Percentiles rank a stretch among this genome's conserved stretches.
These are phyloP conservation scores for Syzygium syzygioides DNA, from an alignment of 441 rosid species.

Conservation along the genomic window DNA sequence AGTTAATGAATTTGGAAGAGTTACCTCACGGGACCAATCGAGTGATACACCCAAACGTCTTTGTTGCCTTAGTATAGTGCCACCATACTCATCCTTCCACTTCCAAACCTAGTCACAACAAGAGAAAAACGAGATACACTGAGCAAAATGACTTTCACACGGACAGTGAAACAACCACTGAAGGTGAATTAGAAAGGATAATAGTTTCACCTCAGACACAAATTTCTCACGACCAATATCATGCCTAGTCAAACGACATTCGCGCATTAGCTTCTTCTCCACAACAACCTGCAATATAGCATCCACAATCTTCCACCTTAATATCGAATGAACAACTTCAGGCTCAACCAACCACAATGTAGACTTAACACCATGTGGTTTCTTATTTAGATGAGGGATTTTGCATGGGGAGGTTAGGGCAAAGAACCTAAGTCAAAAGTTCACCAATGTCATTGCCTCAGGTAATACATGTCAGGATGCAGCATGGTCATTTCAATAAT, in stretches of 20 bases:
- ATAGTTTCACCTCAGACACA: conserved; percentile 47
- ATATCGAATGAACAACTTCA: not conserved
- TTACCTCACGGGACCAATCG: conserved; percentile 98
- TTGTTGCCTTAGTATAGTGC: conserved; percentile 59
- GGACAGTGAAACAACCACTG: conserved; percentile 3
- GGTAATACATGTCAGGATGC: not conserved
- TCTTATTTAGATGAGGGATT: not conserved
- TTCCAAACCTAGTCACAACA: conserved; percentile 67
- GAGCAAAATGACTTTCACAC: not conserved
- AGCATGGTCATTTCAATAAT: not conserved
- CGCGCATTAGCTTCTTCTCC: conserved; percentile 75
- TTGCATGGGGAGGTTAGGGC: not conserved
- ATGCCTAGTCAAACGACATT: conserved; percentile 58
- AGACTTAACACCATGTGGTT: not conserved
- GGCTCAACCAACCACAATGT: not conserved
- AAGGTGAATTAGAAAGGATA: not conserved
- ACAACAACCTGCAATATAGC: conserved; percentile 51
- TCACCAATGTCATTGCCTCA: not conserved
- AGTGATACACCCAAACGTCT: conserved; percentile 83
- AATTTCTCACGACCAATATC: conserved; percentile 78
- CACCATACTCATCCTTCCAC: conserved; percentile 78
- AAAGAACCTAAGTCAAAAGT: not conserved
- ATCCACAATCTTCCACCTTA: not conserved
- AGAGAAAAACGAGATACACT: not conserved
- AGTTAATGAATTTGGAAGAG: not conserved